Base-by-base conservation (phyloP, 2,329 filamentous ascomycete genomes). In the Aschersonia sp. region DNA sequence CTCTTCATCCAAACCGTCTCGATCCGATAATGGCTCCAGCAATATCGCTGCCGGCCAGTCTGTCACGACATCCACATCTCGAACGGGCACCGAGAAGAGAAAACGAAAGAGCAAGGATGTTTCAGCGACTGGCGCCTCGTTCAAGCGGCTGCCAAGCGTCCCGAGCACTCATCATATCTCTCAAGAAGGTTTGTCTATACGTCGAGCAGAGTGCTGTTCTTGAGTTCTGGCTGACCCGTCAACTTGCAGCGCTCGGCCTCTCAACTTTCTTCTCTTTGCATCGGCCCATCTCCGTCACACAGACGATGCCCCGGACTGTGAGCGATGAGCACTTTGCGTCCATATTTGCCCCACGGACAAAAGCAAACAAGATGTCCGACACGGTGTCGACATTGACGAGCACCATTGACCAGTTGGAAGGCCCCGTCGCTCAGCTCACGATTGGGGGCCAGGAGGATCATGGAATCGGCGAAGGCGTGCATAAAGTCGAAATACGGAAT, bases 211-310 rank as follows among this genome's bases (percentile, higher is more conserved):
- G 5, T 30, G 9, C 43, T 30, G 43, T 30, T 28, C 40, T 28
- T 42, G 9, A 10, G 9, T 12, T 42, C 20, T 42, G 10, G 6
- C 20, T 5, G 6, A 12, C n/a, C 20, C n/a, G 10, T n/a, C 20
- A 9, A 9, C 10, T 42, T 31, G 10, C 55, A 97, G 92, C 94
- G 60, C 76, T 97, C 51, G 83, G 85, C 53, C 73, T 95, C 44
- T 92, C 91, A 5, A 84, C 84, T 51, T 97, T 98, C 74, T 97
- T 97, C 72, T 94, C 89, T 53, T 84, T 94, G 55, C 88, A 98
- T 68, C 82, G 92, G 52, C 92, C 92, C 44, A 91, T 98, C 59
- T 94, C 88, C 48, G 80, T 96, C 54, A 89, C 83, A 45, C 82
- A 83, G 57, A 82, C 84, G 55, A 82, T 95, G 60, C 92, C 85